Conservation (phyloP, 805 yeast species). For the Wickerhamiella vanderwaltii region DNA sequence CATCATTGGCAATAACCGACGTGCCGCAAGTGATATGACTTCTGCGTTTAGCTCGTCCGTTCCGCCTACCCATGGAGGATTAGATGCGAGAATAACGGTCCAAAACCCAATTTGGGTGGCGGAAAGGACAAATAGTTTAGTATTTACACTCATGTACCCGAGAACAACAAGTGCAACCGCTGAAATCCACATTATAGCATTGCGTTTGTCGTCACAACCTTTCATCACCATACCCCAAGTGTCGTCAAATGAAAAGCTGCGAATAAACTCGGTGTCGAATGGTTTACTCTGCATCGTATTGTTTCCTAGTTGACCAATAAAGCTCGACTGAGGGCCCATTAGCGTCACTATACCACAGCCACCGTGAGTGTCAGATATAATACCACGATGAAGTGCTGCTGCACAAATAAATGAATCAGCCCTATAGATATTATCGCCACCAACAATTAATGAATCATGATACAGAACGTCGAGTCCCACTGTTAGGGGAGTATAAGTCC, state of each 20-base stretch:
- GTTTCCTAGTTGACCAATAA: slow-evolving; percentile 38
- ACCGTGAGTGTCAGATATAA: slow-evolving; percentile 59
- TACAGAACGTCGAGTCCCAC: slow-evolving; percentile 60
- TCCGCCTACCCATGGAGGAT: slow-evolving; percentile 41
- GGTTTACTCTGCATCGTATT: slow-evolving; percentile 42
- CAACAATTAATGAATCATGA: slow-evolving; percentile 61
- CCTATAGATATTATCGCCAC: slow-evolving; percentile 63
- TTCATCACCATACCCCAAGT: slow-evolving; percentile 26
- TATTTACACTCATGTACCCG: slow-evolving; percentile 37
- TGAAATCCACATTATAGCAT: slow-evolving; percentile 44
- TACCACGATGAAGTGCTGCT: slow-evolving; percentile 79
- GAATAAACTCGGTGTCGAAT: slow-evolving; percentile 65
- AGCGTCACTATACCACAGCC: slow-evolving; percentile 62
- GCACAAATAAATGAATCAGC: slow-evolving; percentile 87
- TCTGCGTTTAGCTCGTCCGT: slow-evolving; percentile 47
- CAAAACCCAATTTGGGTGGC: slow-evolving; percentile 59
- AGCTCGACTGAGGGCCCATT: slow-evolving; percentile 40
- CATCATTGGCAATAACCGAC: slow-evolving; percentile 61
- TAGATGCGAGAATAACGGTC: slow-evolving; percentile 71
- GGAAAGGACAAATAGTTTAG: slow-evolving; percentile 51
- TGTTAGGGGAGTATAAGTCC: slow-evolving; percentile 61
- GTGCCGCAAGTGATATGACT: slow-evolving; percentile 57
- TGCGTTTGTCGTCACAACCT: slow-evolving; percentile 62
- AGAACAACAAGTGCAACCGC: slow-evolving; percentile 42
- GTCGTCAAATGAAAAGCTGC: slow-evolving; percentile 51